Evolutionary conservation across 106 monocot genomes (phyloP).

Genomic region (Posidonia australis): DNA sequence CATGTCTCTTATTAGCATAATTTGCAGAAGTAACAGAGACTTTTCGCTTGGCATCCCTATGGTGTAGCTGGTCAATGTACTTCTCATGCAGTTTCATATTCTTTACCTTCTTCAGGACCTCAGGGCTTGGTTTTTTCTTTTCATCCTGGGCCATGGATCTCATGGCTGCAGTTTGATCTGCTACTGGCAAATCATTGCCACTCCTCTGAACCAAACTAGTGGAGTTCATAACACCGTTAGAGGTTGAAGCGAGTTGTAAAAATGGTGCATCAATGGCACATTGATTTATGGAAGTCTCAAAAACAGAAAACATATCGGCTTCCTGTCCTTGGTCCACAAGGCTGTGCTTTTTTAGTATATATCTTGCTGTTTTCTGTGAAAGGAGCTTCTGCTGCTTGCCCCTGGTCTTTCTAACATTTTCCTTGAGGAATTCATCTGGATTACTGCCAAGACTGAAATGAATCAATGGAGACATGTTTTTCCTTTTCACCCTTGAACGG

Average conservation of each 20-base stretch:
- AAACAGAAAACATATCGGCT: conserved; percentile 15
- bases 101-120: conserved; percentile 11
- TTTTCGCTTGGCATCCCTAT: too few species aligned
- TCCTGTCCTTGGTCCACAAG: conserved; percentile 1
- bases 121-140: conserved; percentile 8
- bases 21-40: neutral
- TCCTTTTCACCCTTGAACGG: too few species aligned
- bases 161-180: neutral
- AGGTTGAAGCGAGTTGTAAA: neutral
- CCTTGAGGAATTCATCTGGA: too few species aligned
- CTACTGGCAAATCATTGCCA: neutral
- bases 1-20: neutral
- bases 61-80: conserved; percentile 10
- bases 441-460: too few species aligned
- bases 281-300: conserved; percentile 6
- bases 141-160: neutral
- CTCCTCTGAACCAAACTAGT: neutral
- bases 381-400: neutral
- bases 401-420: too few species aligned
- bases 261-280: neutral
- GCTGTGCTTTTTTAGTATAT: conserved; percentile 7
- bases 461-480: too few species aligned
- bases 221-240: neutral
- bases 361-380: conserved; percentile 4
- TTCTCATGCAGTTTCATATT: conserved; percentile 18